Percentiles rank a stretch among this genome's conserved stretches.
These are phyloP conservation scores for Yamadazyma blattariae DNA, from an alignment of 1,139 yeast species.

Conservation along the genomic window DNA sequence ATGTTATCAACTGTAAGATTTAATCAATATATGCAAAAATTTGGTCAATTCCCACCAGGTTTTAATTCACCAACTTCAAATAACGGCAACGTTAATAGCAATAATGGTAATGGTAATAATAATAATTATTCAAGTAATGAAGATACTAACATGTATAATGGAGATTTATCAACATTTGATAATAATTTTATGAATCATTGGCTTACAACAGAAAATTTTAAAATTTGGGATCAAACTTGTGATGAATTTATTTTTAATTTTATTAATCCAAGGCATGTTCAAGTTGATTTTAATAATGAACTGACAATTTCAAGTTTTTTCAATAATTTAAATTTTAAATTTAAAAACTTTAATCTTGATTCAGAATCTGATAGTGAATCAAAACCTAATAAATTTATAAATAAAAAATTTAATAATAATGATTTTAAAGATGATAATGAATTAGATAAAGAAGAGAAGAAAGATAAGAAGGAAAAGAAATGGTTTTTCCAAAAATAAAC, in stretches of 20 bases:
- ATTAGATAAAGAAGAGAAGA: constrained; percentile 4
- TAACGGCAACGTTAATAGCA: too few relatives aligned
- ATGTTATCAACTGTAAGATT: constrained; percentile 72
- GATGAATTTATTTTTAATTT: constrained; percentile 90
- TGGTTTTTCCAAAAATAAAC: constrained; percentile 11
- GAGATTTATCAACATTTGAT: constrained; percentile 44
- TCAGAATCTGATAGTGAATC: constrained; percentile 10
- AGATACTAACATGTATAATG: constrained; percentile 20
- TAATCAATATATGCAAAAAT: constrained; percentile 52
- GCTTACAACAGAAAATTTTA: constrained; percentile 64
- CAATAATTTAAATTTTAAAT: constrained; percentile 19
- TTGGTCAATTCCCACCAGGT: constrained; percentile 43
- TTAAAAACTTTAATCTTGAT: constrained; percentile 10
- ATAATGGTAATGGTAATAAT: neutral
- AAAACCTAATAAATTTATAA: constrained; percentile 14
- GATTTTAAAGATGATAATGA: constrained; percentile 3
- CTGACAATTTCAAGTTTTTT: constrained; percentile 22
- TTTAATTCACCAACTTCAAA: constrained; percentile 15
- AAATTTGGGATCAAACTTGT: constrained; percentile 67
- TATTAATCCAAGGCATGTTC: constrained; percentile 72
- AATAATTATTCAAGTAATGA: constrained; percentile 12
- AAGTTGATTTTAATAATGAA: constrained; percentile 13
- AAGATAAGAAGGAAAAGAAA: constrained; percentile 5
- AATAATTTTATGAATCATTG: constrained; percentile 59
- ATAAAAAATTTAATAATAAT: constrained; percentile 6